Evolutionary conservation across 192 early-diverging fungal genomes (phyloP), one percentile per base, ranked within the genome.

Genomic region (Rhizoclosmatium globosum): DNA sequence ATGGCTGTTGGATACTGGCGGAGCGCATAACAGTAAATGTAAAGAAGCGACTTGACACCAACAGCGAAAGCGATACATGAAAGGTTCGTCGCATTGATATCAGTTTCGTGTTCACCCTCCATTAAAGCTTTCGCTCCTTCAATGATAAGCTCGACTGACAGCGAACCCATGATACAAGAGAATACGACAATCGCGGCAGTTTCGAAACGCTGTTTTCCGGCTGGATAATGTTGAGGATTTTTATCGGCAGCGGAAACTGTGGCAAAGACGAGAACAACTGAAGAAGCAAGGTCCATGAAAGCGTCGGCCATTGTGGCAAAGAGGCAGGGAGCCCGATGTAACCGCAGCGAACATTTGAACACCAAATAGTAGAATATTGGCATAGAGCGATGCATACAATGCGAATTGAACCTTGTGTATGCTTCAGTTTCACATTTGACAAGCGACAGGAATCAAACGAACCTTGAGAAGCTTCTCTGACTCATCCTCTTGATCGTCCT

Each of bases 131-230:
- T 73, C 7, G 39, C 56, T 17, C 71, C 71, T 58, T 73, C 71
- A 0, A 75, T 64, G 38, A 93, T 81, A 11, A 93, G 84, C 77
- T 93, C 91, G 43, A 91, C 66, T 57, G 92, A 93, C 0, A 93
- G 86, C 2, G 92, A 90, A 0, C 89, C 88, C 82, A 91, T 94
- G 48, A 93, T 85, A 38, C 83, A 83, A 15, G 91, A 84, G 82
- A 94, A 94, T 7, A 94, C 90, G 78, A 94, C 85, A 74, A 94
- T 93, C 1, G 92, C 93, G 7, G 92, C 82, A 2, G 93, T 92
- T 60, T 94, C 92, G 83, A 93, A 90, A 19, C 91, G 85, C 38
- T 84, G 85, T 64, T 90, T 92, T 50, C 93, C 93, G 3, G 91
- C 89, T 19, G 93, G 93, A 66, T 92, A 88, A 65, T 41, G 62